Percentiles rank a stretch among this genome's conserved stretches.
Conservation (phyloP, 73 alveolate genomes). For the Stentor roeselii region DNA sequence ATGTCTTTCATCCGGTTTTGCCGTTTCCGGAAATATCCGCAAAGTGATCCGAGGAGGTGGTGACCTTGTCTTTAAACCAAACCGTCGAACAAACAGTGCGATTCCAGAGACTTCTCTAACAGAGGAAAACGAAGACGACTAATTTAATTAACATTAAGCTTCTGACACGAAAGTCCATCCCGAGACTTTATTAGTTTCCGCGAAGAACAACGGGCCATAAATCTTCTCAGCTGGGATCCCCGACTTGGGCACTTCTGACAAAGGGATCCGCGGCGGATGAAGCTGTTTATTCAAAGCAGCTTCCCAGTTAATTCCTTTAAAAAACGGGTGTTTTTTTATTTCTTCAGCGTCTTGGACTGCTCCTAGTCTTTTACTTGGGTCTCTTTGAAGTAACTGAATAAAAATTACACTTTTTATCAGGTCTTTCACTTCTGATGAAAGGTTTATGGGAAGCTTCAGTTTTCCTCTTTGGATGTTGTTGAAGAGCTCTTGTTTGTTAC, state of each 20-base stretch:
- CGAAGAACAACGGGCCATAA: not conserved
- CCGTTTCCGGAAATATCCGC: too few species aligned
- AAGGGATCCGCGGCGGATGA: conserved; percentile 42
- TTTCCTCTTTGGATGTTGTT: conserved; percentile 78
- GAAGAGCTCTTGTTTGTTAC: conserved; percentile 81
- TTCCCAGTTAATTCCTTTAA: conserved; percentile 89
- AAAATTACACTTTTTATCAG: conserved; percentile 27
- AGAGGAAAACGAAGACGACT: not conserved
- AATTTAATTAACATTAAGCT: not conserved
- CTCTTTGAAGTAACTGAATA: conserved; percentile 63
- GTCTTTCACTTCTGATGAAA: conserved; percentile 65
- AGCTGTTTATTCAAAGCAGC: conserved; percentile 64
- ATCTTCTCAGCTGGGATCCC: conserved; percentile 3
- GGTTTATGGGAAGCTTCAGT: conserved; percentile 68
- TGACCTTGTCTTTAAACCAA: not conserved
- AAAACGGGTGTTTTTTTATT: conserved; percentile 86
- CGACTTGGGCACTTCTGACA: not conserved
- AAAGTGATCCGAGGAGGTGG: conserved; percentile 1
- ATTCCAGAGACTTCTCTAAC: not conserved
- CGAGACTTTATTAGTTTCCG: not conserved
- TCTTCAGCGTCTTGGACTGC: conserved; percentile 78
- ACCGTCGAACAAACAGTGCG: not conserved
- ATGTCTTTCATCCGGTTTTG: too few species aligned
- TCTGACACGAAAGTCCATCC: conserved; percentile 2
- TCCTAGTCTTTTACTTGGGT: conserved; percentile 90